phyloP scores from a whole-genome alignment of 129 eudicot genomes.

The sunflower (Helianthus annuus) region DNA sequence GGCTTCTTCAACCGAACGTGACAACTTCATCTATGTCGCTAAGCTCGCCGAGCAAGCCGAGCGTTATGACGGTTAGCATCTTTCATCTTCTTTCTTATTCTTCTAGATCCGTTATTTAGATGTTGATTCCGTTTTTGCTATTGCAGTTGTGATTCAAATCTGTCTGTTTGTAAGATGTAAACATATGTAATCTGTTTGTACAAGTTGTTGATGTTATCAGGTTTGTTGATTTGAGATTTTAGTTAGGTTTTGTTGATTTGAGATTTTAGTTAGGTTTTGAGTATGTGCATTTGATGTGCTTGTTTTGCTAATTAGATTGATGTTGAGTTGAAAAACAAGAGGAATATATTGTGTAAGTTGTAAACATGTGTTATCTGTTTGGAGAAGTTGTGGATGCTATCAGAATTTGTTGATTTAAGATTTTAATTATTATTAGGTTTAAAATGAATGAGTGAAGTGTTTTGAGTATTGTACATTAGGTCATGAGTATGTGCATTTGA shows the following conservation, averaged over 20 bases:
- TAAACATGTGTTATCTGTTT: background rate
- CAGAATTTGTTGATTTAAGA: background rate
- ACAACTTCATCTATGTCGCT: conserved; percentile 49
- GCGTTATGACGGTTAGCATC: conserved; percentile 50
- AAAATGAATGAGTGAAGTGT: background rate
- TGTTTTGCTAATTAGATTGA: background rate
- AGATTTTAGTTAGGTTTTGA: conserved; percentile 2
- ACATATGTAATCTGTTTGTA: background rate
- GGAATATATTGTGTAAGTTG: background rate
- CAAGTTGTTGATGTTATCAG: background rate
- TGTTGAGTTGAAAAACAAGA: background rate
- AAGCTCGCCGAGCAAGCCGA: conserved; percentile 61
- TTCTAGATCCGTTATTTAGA: conserved; percentile 34
- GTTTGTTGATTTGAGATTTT: conserved; percentile 8
- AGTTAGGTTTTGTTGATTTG: background rate
- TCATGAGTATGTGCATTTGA: conserved; percentile 7
- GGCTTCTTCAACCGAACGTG: conserved; percentile 52
- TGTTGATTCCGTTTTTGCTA: conserved; percentile 5
- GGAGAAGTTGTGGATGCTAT: background rate
- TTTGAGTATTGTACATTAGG: background rate
- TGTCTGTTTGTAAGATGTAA: background rate
- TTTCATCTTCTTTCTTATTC: background rate
- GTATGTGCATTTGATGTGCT: conserved; percentile 18
- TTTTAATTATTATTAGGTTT: background rate
- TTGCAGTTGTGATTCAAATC: conserved; percentile 13